Base-by-base conservation (phyloP, 148 eudicot species). In the Camellia lanceoleosa region DNA sequence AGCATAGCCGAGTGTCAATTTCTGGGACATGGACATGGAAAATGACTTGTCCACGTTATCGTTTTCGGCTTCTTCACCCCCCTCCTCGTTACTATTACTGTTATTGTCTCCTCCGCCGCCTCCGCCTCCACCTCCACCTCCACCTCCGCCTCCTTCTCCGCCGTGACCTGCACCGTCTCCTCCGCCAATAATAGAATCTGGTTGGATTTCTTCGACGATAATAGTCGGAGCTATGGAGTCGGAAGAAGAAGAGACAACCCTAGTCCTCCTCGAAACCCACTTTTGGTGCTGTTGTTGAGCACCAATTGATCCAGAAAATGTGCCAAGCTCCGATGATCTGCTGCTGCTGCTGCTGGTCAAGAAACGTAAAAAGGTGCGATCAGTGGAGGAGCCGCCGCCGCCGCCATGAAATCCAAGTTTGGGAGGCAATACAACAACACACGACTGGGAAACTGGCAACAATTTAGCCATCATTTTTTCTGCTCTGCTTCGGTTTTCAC, bases 21-120 rank as follows among this genome's bases (percentile, higher is more conserved):
- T 95, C 87, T 95, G 98, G 62, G 97, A 91, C 96, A 93, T 91
- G 5, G 88, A 88, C 82, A 93, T 89, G 78, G 84, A 94, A 67
- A 46, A 78, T 52, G 85, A 85, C 82, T 87, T 89, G 62, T 30
- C 38, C 38, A 75, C 76, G 41, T 79, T 81, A 18, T 78, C 86
- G 67, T 79, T 65, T 68, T 83, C 89, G 55, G 74, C 91, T 5
- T 86, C 78, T 90, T 5, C 88, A 83, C 62, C 84, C 89, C 76
- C 82, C 87, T 42, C 85, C 12, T 46, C 83, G 75, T 75, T 59
- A 11, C 67, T 82, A 42, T 80, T 84, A 18, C 73, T 81, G 19
- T 80, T 83, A 41, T 78, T 74, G 14, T 49, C 88, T 52, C 81
- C 86, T 8, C 65, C 80, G 3, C 85, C 87, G 12, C 88, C 91